Evolutionary conservation across 2,329 filamentous ascomycete genomes (phyloP).

Genomic region (Aureobasidium uvarum): DNA sequence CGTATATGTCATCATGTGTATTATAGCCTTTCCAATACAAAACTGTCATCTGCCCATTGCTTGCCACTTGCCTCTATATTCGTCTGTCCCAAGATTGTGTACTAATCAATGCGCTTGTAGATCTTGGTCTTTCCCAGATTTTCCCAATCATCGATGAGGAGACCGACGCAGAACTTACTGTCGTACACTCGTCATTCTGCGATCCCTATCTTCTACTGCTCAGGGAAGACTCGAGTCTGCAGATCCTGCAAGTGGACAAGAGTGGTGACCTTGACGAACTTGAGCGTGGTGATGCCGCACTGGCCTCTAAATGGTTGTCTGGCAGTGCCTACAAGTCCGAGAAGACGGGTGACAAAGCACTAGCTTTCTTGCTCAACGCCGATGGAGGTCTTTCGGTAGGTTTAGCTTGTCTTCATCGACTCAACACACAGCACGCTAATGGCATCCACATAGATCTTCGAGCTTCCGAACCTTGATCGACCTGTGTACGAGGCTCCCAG

Average conservation of each 20-base stretch:
- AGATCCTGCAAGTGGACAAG: constrained; percentile 74
- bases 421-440: background rate
- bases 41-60: constrained; percentile 22
- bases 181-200: constrained; percentile 76
- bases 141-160: constrained; percentile 91
- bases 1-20: constrained; percentile 17
- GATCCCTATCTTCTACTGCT: constrained; percentile 84
- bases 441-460: constrained; percentile 61
- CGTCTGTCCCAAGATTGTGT: background rate
- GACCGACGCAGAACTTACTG: constrained; percentile 73
- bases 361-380: constrained; percentile 74
- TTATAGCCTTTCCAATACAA: constrained; percentile 26
- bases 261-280: constrained; percentile 84
- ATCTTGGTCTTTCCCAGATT: constrained; percentile 85
- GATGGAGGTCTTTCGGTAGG: constrained; percentile 73
- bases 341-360: constrained; percentile 53
- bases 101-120: constrained; percentile 45
- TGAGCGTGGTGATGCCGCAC: constrained; percentile 58
- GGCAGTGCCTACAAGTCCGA: constrained; percentile 78
- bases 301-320: constrained; percentile 72
- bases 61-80: constrained; percentile 8
- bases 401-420: background rate
- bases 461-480: constrained; percentile 68
- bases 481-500: constrained; percentile 73
- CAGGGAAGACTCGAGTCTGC: constrained; percentile 76